These are phyloP conservation scores for Alternaria ventricosa DNA, from an alignment of 2,329 filamentous ascomycete species.

Conservation along the genomic window DNA sequence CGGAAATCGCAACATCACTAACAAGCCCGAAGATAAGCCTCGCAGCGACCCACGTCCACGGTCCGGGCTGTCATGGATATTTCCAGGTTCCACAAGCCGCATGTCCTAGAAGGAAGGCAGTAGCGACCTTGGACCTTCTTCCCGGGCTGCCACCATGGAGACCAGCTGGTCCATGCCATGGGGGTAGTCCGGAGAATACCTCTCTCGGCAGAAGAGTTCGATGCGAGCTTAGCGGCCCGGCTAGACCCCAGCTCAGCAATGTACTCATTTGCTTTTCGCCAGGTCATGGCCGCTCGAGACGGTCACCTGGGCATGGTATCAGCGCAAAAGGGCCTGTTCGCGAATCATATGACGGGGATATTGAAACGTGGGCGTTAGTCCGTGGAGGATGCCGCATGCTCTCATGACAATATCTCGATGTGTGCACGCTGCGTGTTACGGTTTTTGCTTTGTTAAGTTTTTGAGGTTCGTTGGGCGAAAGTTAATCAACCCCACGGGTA, in stretches of 20 bases:
- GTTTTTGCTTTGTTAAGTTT: background rate
- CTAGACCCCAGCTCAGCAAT: background rate
- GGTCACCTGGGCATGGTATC: background rate
- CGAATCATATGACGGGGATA: background rate
- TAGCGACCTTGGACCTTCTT: background rate
- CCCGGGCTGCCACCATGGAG: background rate
- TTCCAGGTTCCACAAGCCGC: slow-evolving; percentile 1
- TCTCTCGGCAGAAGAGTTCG: background rate
- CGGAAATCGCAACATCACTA: background rate
- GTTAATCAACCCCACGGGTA: background rate
- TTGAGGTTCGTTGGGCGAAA: background rate
- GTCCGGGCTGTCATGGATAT: background rate
- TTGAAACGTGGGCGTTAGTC: background rate
- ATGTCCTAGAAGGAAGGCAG: background rate
- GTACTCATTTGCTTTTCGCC: background rate
- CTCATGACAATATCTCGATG: background rate
- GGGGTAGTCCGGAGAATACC: slow-evolving; percentile 5
- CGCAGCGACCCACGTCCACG: slow-evolving; percentile 1
- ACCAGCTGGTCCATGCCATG: slow-evolving; percentile 1
- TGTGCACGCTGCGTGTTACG: background rate
- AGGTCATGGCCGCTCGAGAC: background rate
- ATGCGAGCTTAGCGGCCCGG: background rate
- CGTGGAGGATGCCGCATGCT: background rate
- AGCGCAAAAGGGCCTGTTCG: background rate
- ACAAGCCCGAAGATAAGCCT: slow-evolving; percentile 9